Evolutionary conservation across 192 early-diverging fungal genomes (phyloP).

Genomic region (Backusella liffmaniae): DNA sequence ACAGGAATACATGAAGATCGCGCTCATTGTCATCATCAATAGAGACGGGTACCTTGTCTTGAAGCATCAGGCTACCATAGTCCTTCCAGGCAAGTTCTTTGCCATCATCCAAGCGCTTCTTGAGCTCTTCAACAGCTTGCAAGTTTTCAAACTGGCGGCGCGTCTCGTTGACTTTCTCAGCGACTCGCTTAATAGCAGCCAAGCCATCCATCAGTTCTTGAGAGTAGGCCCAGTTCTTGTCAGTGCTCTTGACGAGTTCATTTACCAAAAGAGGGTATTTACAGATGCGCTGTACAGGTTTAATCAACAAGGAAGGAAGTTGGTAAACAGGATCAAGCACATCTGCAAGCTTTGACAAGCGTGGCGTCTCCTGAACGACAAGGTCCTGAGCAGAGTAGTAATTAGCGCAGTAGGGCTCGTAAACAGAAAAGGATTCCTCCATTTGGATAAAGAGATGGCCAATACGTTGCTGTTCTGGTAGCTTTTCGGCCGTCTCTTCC

Average conservation of each 20-base stretch:
- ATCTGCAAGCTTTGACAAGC: conserved; percentile 58
- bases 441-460: conserved; percentile 82
- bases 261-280: conserved; percentile 92
- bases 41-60: conserved; percentile 43
- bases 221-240: conserved; percentile 47
- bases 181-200: conserved; percentile 78
- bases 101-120: conserved; percentile 83
- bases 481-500: conserved; percentile 72
- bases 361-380: conserved; percentile 62
- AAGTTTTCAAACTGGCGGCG: conserved; percentile 86
- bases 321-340: conserved; percentile 82
- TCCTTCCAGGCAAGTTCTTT: conserved; percentile 68
- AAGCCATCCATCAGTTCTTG: conserved; percentile 69
- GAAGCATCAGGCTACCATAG: conserved; percentile 74
- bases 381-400: conserved; percentile 74
- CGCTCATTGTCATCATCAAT: conserved; percentile 66
- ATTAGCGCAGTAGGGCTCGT: conserved; percentile 93
- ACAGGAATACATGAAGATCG: conserved; percentile 85
- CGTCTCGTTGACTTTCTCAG: conserved; percentile 89
- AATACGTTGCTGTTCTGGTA: conserved; percentile 81
- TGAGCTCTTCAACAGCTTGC: conserved; percentile 72
- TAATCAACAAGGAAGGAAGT: conserved; percentile 90
- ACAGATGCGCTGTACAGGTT: conserved; percentile 95
- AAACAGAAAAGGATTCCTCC: conserved; percentile 78
- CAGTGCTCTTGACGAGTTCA: conserved; percentile 64